These are phyloP conservation scores for Lactarius indigo DNA, from an alignment of 768 basidiomycete genomes.

Conservation along the genomic window DNA sequence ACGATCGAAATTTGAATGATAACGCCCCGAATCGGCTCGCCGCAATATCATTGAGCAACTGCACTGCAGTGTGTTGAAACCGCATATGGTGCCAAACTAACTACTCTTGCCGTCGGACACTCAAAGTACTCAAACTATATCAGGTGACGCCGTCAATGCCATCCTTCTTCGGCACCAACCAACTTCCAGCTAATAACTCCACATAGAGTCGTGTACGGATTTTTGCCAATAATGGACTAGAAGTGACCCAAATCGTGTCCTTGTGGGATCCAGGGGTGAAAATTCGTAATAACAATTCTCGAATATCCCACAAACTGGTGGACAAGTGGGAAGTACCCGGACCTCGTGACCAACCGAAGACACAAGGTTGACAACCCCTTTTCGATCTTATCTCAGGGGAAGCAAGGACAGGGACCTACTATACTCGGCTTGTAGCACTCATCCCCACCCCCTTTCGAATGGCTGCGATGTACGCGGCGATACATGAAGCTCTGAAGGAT, in stretches of 20 bases:
- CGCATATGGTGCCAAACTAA: background rate
- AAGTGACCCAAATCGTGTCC: no score
- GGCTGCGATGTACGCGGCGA: background rate
- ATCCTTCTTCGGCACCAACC: background rate
- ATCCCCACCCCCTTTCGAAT: background rate
- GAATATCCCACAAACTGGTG: no score
- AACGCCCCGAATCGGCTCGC: background rate
- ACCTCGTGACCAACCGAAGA: no score
- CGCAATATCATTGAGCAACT: background rate
- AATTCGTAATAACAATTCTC: no score
- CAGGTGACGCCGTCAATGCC: background rate
- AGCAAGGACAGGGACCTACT: no score
- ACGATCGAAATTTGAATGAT: background rate
- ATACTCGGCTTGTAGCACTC: background rate
- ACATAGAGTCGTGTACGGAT: no score
- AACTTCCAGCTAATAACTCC: no score
- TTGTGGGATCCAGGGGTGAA: no score
- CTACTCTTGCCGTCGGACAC: background rate
- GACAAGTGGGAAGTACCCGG: no score
- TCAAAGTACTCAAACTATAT: background rate
- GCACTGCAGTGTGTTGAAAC: background rate
- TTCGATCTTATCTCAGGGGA: no score
- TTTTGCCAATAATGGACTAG: no score
- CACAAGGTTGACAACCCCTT: no score
- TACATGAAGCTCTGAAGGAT: background rate